A percentile compares a stretch with the other conserved stretches of the same genome.
These are phyloP conservation scores for Chamaenerion angustifolium DNA, from an alignment of 345 rosid species.

Conservation along the genomic window DNA sequence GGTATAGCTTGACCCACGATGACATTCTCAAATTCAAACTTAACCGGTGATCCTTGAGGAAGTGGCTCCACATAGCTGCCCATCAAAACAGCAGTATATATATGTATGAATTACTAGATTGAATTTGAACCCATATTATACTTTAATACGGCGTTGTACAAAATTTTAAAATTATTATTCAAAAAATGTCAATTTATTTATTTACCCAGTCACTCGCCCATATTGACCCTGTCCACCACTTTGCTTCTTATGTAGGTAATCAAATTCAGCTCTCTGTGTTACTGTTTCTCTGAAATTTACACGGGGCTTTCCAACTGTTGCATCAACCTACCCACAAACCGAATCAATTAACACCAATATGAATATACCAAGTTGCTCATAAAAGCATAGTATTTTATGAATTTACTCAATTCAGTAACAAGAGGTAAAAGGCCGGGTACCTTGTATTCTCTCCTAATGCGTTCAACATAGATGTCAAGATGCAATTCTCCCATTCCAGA, in stretches of 20 bases:
- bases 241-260: conserved; percentile 97
- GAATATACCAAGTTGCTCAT: neutral
- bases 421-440: conserved; percentile 17
- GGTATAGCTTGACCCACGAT: conserved; percentile 95
- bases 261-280: conserved; percentile 78
- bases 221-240: conserved; percentile 98
- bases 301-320: conserved; percentile 94
- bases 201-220: conserved; percentile 86
- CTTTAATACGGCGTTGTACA: too few relatives aligned
- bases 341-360: neutral
- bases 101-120: too few relatives aligned
- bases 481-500: conserved; percentile 99
- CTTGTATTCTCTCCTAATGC: conserved; percentile 91
- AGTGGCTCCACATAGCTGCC: conserved; percentile 78
- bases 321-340: conserved; percentile 58
- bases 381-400: neutral
- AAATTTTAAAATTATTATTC: too few relatives aligned
- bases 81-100: conserved; percentile 5
- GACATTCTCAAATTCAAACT: conserved; percentile 91
- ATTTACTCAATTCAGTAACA: conserved; percentile 1
- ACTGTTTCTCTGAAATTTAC: conserved; percentile 95
- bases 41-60: conserved; percentile 40
- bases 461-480: conserved; percentile 90
- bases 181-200: neutral
- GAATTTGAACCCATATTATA: too few relatives aligned